Percentiles rank a stretch among this genome's conserved stretches.
Evolutionary conservation across 2,329 filamentous ascomycete genomes (phyloP).

Genomic region (Fusarium beomiforme): DNA sequence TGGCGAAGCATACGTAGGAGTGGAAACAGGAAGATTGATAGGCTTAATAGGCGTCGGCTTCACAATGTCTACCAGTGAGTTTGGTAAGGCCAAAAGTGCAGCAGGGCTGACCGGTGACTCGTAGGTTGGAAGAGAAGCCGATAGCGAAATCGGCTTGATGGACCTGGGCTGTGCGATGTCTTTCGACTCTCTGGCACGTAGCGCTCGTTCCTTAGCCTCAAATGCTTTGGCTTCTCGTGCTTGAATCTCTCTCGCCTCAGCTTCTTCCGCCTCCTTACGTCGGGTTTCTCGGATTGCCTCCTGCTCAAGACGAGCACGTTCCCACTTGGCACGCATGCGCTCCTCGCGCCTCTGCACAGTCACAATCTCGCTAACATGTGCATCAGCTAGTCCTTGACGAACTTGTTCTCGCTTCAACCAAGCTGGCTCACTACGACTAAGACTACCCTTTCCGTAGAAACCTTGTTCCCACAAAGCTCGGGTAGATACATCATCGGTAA

Average conservation of each 20-base stretch:
- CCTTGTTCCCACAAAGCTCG: constrained; percentile 93
- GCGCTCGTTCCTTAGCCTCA: constrained; percentile 10
- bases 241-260: constrained; percentile 36
- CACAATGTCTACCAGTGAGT: constrained; percentile 52
- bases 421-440: constrained; percentile 93
- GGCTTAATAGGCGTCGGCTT: constrained; percentile 8
- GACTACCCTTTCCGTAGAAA: constrained; percentile 93
- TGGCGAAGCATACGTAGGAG: constrained; percentile 45
- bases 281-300: constrained; percentile 81
- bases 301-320: constrained; percentile 87
- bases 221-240: constrained; percentile 28
- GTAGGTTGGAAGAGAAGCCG: not conserved
- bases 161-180: constrained; percentile 1
- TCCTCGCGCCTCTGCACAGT: constrained; percentile 83
- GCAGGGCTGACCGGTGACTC: constrained; percentile 57
- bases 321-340: constrained; percentile 85
- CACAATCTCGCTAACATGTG: constrained; percentile 81
- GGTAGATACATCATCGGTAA: constrained; percentile 80
- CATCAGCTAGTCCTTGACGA: constrained; percentile 70
- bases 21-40: not conserved
- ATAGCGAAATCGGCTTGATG: not conserved
- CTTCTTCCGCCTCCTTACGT: constrained; percentile 55
- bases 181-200: constrained; percentile 6
- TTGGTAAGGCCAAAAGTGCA: constrained; percentile 64
- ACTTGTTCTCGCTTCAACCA: constrained; percentile 89